These are phyloP conservation scores for Caloboletus firmus DNA, from an alignment of 1,284 basidiomycete species.

Conservation along the genomic window DNA sequence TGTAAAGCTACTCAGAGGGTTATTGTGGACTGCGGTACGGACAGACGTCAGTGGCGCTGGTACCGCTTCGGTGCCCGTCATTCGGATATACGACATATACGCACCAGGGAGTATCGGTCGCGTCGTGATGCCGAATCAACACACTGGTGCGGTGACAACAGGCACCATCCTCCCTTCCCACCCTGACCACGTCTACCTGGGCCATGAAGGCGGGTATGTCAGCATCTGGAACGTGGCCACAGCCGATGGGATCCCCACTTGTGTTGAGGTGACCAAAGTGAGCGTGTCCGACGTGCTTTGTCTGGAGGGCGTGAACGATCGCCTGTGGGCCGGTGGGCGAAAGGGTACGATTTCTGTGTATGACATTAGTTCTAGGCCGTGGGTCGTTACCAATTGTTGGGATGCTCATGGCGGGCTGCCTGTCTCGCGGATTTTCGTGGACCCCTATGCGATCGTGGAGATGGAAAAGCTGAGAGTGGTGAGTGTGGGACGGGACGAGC, in stretches of 20 bases:
- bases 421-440: conserved; percentile 68
- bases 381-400: conserved; percentile 91
- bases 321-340: conserved; percentile 84
- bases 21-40: conserved; percentile 79
- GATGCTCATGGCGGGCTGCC: conserved; percentile 81
- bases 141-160: conserved; percentile 78
- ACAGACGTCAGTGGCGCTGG: conserved; percentile 45
- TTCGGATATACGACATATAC: conserved; percentile 78
- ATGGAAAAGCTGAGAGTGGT: conserved; percentile 68
- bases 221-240: conserved; percentile 70
- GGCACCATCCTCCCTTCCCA: conserved; percentile 75
- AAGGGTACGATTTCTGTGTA: conserved; percentile 85
- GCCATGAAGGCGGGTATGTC: conserved; percentile 90
- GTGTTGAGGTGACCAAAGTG: conserved; percentile 73
- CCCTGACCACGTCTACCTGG: conserved; percentile 76
- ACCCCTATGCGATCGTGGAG: conserved; percentile 70
- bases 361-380: conserved; percentile 70
- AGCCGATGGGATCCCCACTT: conserved; percentile 53
- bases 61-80: conserved; percentile 60
- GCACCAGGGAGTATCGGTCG: conserved; percentile 49
- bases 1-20: conserved; percentile 66
- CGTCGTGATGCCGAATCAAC: conserved; percentile 55
- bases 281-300: conserved; percentile 77
- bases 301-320: conserved; percentile 76
- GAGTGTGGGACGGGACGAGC: conserved; percentile 77